Evolutionary conservation across 2,329 filamentous ascomycete genomes (phyloP), one percentile per base, ranked within the genome.

Genomic region (Xylariaceae sp.): DNA sequence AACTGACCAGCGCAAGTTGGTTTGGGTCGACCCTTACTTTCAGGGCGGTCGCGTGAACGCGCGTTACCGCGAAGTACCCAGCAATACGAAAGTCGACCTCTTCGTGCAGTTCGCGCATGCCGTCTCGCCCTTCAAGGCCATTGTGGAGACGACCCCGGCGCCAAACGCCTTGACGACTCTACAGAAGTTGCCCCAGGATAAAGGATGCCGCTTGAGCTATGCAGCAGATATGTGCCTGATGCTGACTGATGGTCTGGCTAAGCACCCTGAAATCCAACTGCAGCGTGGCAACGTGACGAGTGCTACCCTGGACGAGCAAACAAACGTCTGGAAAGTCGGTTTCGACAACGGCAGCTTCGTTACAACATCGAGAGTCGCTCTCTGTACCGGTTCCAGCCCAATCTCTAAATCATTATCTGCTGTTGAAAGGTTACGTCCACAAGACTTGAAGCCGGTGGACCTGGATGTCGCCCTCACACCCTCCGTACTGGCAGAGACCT

Each of bases 21-120:
- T 82, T 55, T 87, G 84, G 85, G 74, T 86, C 47, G 84, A 87
- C 66, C 77, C 82, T 39, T 67, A 70, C 2, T 86, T 87, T 66
- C 72, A 79, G 23, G 83, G 74, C 34, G 82, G 82, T 3, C 74
- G 81, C 48, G 73, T 84, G 37, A 74, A 80, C 64, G 74, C 75
- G 60, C 76, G 75, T 67, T 87, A 87, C 67, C 77, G 83, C 52
- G 83, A 86, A 67, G 84, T 87, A 17, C 84, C 84, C 8, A 74
- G 73, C 65, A 87, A 87, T 68, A 87, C 84, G 59, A 86, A 83
- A 67, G 83, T 83, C 48, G 77, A 78, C 50, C 74, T 84, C 18
- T 87, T 87, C 68, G 73, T 83, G 59, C 75, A 80, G 34, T 87
- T 81, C 69, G 82, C 82, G 15, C 76, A 79, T 15, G 81, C 78